phyloP scores from a whole-genome alignment of 257 asterid species.

The Mitragyna speciosa region DNA sequence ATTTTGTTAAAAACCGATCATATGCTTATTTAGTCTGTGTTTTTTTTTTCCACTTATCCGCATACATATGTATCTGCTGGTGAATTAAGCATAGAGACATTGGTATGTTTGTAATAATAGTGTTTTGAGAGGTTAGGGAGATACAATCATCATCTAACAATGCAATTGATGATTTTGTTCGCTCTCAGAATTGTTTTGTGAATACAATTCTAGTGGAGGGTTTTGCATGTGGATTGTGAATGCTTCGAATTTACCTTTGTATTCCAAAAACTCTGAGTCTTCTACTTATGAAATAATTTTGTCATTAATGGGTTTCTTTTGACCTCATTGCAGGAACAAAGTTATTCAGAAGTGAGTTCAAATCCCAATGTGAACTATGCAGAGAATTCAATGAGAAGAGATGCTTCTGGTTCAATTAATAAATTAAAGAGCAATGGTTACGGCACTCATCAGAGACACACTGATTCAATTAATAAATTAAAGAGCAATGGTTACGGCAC shows the following conservation, averaged over 20 bases:
- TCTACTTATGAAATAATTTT: background rate
- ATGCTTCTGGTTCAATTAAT: slow-evolving; percentile 22
- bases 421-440: slow-evolving; percentile 32
- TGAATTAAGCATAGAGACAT: background rate
- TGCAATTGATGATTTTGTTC: background rate
- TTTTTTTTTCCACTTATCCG: background rate
- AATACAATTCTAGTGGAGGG: background rate
- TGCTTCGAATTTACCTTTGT: background rate
- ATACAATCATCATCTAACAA: background rate
- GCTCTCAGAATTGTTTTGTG: background rate
- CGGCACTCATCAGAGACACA: slow-evolving; percentile 28
- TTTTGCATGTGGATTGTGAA: background rate
- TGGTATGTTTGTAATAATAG: background rate
- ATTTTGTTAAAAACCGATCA: background rate
- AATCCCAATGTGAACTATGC: slow-evolving; percentile 28
- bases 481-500: slow-evolving; percentile 34
- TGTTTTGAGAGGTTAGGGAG: background rate
- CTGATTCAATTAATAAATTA: slow-evolving; percentile 22
- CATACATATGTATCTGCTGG: background rate
- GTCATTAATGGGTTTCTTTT: background rate
- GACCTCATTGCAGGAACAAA: slow-evolving; percentile 49
- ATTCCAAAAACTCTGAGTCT: background rate
- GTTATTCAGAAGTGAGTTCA: slow-evolving; percentile 41
- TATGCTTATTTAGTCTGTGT: background rate
- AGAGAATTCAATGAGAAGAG: slow-evolving; percentile 36